These are phyloP conservation scores for Plenodomus lindquistii DNA, from an alignment of 2,329 filamentous ascomycete genomes.

Conservation along the genomic window DNA sequence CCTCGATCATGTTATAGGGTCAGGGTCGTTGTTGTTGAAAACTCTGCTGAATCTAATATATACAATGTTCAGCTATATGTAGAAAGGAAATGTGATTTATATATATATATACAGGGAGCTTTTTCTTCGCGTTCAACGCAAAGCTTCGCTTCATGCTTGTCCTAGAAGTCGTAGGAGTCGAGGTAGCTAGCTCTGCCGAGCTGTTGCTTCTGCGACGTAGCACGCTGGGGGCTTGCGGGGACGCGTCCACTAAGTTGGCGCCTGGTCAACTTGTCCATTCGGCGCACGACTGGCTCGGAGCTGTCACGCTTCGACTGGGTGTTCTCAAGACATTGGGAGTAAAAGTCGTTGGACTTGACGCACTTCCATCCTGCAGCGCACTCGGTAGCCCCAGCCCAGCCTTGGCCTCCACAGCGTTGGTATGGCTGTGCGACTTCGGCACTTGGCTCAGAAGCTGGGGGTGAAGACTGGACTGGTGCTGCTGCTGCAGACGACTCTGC, in stretches of 20 bases:
- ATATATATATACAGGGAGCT: too few relatives aligned
- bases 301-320: neutral
- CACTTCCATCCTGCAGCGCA: slow-evolving; percentile 48
- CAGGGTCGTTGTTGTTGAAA: too few relatives aligned
- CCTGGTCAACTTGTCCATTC: neutral
- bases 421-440: slow-evolving; percentile 24
- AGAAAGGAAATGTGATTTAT: too few relatives aligned
- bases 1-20: too few relatives aligned
- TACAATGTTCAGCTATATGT: too few relatives aligned
- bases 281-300: neutral
- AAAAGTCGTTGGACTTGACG: slow-evolving; percentile 39
- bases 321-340: neutral
- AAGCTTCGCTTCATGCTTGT: too few relatives aligned
- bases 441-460: slow-evolving; percentile 1
- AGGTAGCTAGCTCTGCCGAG: slow-evolving; percentile 1
- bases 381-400: slow-evolving; percentile 45
- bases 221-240: neutral
- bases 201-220: neutral
- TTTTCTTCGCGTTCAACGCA: too few relatives aligned
- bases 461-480: neutral
- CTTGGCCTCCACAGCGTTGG: slow-evolving; percentile 50
- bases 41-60: too few relatives aligned
- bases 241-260: neutral
- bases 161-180: slow-evolving; percentile 2
- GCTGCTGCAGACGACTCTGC: slow-evolving; percentile 6